These are phyloP conservation scores for Ogataea siamensis DNA, from an alignment of 805 yeast genomes.

Conservation along the genomic window DNA sequence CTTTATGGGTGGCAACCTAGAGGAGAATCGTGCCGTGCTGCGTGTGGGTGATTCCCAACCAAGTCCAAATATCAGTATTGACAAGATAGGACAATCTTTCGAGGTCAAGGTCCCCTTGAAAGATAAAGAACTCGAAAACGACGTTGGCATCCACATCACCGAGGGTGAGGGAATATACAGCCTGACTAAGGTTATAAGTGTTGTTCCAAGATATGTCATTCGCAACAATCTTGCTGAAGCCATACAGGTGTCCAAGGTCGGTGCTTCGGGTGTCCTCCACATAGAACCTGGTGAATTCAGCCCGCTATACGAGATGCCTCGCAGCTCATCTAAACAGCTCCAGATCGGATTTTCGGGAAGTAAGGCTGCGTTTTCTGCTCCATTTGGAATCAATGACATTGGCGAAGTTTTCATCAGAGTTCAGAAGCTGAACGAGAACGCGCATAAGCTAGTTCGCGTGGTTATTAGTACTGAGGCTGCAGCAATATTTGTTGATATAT, in stretches of 20 bases:
- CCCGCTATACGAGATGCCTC: constrained; percentile 66
- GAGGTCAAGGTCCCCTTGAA: constrained; percentile 49
- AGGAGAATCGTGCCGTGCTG: constrained; percentile 63
- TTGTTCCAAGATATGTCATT: constrained; percentile 81
- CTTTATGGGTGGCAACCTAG: constrained; percentile 32
- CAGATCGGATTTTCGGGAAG: constrained; percentile 56
- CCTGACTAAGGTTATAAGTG: constrained; percentile 69
- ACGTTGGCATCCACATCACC: constrained; percentile 67
- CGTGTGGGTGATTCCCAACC: constrained; percentile 66
- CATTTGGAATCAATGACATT: constrained; percentile 78
- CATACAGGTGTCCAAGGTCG: constrained; percentile 64
- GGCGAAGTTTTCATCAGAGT: constrained; percentile 80
- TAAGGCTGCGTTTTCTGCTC: constrained; percentile 76
- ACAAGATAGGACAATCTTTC: constrained; percentile 80
- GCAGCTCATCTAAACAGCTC: constrained; percentile 57
- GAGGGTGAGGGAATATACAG: constrained; percentile 88
- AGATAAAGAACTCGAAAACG: constrained; percentile 57
- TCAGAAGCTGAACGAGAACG: constrained; percentile 51
- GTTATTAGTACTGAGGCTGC: constrained; percentile 79
- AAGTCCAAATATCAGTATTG: constrained; percentile 77
- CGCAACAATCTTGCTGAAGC: constrained; percentile 57
- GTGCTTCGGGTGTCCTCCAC: constrained; percentile 50
- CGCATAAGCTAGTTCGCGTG: constrained; percentile 68
- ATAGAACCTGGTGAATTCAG: constrained; percentile 45
- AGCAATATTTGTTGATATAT: constrained; percentile 71